Evolutionary conservation across 306 rosid genomes (phyloP), one percentile per base, ranked within the genome.

Genomic region (Sesbania bispinosa): DNA sequence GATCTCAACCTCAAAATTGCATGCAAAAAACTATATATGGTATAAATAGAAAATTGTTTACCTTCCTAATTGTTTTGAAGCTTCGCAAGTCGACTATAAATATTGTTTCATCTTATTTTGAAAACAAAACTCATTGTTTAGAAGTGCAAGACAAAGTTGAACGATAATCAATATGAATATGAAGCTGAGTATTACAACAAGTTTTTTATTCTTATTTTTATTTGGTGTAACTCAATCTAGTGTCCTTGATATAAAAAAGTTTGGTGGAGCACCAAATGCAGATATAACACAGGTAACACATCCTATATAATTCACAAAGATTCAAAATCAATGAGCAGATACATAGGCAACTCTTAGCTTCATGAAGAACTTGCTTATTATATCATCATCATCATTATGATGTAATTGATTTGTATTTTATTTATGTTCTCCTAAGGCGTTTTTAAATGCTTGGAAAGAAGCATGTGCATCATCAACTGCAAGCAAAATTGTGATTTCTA

Each of bases 391-490:
- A 42, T 23, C 21, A 0, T 41, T 21, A 7, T 7, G 6, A 21
- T 62, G 35, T 23, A 21, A 23, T 62, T 41, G 21, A 23, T 39
- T 62, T 13, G 6, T 24, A 14, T n/a, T 24, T 38, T 71, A 10
- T 29, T 7, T 50, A 9, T 47, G 3, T 69, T 52, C 1, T 32
- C 8, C n/a, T 55, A n/a, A 85, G 86, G 86, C 82, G 6, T 67
- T 84, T 3, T 16, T 35, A 62, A 57, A 7, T 2, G 82, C 73
- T 21, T 84, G 84, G 84, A 78, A 16, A 15, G 68, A 42, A 42
- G 88, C 86, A 21, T 84, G 88, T 36, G 69, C n/a, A 3, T 67
- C 79, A 32, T 1, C 59, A 62, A 20, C 6, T 3, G 3, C 69
- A 13, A 78, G 75, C 42, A 84, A 62, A 50, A 29, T 84, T 26